phyloP scores from a whole-genome alignment of 2,329 filamentous ascomycete species.

The Gyromitra esculenta region DNA sequence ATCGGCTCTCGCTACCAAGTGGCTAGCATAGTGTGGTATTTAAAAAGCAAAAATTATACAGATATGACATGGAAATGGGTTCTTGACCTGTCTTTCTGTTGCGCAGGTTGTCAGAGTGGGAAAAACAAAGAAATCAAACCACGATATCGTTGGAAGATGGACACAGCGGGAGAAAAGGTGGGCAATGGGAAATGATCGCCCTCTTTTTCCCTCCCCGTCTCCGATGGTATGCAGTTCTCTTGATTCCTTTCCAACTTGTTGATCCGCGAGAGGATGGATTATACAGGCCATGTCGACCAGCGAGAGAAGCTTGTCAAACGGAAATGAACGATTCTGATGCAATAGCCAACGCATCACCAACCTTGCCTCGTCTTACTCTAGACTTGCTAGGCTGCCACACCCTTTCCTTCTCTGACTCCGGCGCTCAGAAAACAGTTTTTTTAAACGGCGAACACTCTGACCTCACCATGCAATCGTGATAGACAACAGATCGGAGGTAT shows the following conservation, averaged over 20 bases:
- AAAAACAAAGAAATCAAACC: slow-evolving; percentile 46
- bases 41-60: slow-evolving; percentile 49
- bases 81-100: slow-evolving; percentile 41
- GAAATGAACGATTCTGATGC: slow-evolving; percentile 51
- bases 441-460: slow-evolving; percentile 43
- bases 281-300: slow-evolving; percentile 46
- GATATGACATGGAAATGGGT: slow-evolving; percentile 43
- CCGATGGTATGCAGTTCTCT: slow-evolving; percentile 51
- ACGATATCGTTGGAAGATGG: slow-evolving; percentile 47
- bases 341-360: slow-evolving; percentile 52
- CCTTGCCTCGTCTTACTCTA: slow-evolving; percentile 44
- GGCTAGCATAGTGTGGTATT: slow-evolving; percentile 39
- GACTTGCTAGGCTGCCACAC: slow-evolving; percentile 46
- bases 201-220: slow-evolving; percentile 25
- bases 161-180: slow-evolving; percentile 12
- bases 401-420: slow-evolving; percentile 21
- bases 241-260: slow-evolving; percentile 46
- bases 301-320: slow-evolving; percentile 50
- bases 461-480: slow-evolving; percentile 42
- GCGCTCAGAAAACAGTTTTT: slow-evolving; percentile 33
- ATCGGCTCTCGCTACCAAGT: slow-evolving; percentile 52
- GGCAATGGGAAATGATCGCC: slow-evolving; percentile 49
- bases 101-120: slow-evolving; percentile 14
- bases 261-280: slow-evolving; percentile 46
- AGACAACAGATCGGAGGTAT: slow-evolving; percentile 48